phyloP scores from a whole-genome alignment of 169 alveolate genomes.

The Toxoplasma gondii region DNA sequence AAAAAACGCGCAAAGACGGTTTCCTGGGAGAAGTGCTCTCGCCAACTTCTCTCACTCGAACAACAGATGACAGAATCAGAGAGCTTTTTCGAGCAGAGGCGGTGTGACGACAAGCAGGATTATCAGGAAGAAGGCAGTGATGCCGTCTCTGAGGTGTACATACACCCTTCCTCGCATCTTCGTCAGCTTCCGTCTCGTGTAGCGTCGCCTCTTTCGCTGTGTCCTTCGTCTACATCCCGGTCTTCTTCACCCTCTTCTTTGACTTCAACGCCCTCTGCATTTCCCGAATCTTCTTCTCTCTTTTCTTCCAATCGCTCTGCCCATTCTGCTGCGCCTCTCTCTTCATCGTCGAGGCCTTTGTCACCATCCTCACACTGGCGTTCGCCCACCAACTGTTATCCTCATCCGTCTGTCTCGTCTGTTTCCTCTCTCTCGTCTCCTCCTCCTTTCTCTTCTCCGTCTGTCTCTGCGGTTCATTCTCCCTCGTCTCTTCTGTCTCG shows the following conservation, averaged over 20 bases:
- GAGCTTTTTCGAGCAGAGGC: too few species aligned
- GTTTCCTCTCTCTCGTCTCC: neutral
- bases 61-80: too few species aligned
- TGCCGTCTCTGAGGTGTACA: too few species aligned
- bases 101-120: too few species aligned
- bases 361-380: neutral
- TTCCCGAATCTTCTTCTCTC: neutral
- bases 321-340: neutral
- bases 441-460: neutral
- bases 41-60: too few species aligned
- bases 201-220: neutral
- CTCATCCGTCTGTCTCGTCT: neutral
- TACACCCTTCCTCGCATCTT: neutral
- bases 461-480: neutral
- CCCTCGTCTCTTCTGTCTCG: slow-evolving; percentile 2
- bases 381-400: neutral
- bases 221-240: neutral
- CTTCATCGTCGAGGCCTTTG: neutral
- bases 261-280: neutral
- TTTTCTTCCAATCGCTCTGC: neutral
- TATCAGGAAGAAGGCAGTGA: too few species aligned
- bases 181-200: neutral
- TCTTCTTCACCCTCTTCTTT: neutral
- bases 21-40: too few species aligned
- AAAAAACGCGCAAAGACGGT: too few species aligned